Percentiles rank a stretch among this genome's conserved stretches.
Conservation (phyloP, 148 eudicot species). For the Linanthus parryae region DNA sequence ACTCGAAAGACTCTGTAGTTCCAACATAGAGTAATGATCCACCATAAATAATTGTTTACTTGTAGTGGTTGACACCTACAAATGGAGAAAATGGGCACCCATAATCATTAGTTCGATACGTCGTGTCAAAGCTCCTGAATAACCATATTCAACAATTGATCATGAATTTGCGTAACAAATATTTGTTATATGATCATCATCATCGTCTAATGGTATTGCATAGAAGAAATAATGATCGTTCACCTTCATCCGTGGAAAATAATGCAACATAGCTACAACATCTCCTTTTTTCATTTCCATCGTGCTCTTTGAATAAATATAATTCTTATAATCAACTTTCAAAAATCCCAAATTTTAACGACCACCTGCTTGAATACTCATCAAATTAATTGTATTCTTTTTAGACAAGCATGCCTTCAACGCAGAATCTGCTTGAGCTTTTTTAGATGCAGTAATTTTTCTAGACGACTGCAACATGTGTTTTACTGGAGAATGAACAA, state of each 20-base stretch:
- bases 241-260: conserved; percentile 4
- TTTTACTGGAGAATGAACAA: neutral
- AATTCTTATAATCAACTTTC: neutral
- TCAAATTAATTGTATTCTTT: neutral
- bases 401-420: neutral
- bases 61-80: conserved; percentile 21
- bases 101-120: conserved; percentile 13
- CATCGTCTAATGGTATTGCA: conserved; percentile 15
- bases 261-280: conserved; percentile 5
- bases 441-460: neutral
- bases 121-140: conserved; percentile 21
- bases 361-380: neutral
- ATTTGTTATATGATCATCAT: conserved; percentile 11
- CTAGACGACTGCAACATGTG: neutral
- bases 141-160: conserved; percentile 17
- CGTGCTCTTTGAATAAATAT: neutral
- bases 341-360: neutral
- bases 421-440: neutral
- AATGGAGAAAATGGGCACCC: conserved; percentile 20
- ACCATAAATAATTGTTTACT: conserved; percentile 13
- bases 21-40: conserved; percentile 8
- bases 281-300: conserved; percentile 11
- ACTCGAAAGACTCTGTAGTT: conserved; percentile 7
- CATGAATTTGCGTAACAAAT: conserved; percentile 18
- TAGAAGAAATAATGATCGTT: conserved; percentile 12